Evolutionary conservation across 2,329 filamentous ascomycete genomes (phyloP).

Genomic region (Monilinia aucupariae): DNA sequence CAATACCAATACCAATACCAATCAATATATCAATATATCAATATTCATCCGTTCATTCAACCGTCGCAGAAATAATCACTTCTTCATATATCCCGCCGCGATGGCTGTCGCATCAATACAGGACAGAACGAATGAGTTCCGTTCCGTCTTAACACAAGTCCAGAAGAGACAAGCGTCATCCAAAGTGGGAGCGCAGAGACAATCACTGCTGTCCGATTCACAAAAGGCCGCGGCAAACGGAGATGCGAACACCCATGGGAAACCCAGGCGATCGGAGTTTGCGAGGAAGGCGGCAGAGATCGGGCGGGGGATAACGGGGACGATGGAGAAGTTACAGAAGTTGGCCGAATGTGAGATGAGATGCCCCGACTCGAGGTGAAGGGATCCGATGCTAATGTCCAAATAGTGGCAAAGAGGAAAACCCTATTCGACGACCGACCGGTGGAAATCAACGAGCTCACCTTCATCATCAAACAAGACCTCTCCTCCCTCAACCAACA

Average conservation of each 20-base stretch:
- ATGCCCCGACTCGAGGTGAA: neutral
- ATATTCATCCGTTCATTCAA: neutral
- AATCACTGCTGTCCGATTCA: constrained; percentile 70
- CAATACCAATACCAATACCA: too few species aligned
- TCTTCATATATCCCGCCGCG: constrained; percentile 1
- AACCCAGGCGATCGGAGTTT: constrained; percentile 76
- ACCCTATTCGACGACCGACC: constrained; percentile 96
- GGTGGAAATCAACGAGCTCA: constrained; percentile 94
- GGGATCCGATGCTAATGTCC: neutral
- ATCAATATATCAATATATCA: too few species aligned
- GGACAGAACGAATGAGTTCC: constrained; percentile 94
- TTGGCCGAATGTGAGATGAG: constrained; percentile 68
- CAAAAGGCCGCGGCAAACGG: constrained; percentile 61
- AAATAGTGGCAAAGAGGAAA: constrained; percentile 80
- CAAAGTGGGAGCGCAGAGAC: constrained; percentile 73
- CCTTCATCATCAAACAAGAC: constrained; percentile 97
- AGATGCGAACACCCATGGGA: constrained; percentile 40
- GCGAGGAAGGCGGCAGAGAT: constrained; percentile 88
- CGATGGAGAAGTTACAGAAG: constrained; percentile 92
- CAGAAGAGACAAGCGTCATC: constrained; percentile 72
- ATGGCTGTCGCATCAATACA: constrained; percentile 77
- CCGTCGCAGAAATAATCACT: constrained; percentile 16
- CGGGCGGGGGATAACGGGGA: constrained; percentile 81
- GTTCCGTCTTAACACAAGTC: constrained; percentile 79
- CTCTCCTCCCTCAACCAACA: constrained; percentile 79